Evolutionary conservation across 176 grass and related monocot genomes (phyloP).

Genomic region (Oryza punctata): DNA sequence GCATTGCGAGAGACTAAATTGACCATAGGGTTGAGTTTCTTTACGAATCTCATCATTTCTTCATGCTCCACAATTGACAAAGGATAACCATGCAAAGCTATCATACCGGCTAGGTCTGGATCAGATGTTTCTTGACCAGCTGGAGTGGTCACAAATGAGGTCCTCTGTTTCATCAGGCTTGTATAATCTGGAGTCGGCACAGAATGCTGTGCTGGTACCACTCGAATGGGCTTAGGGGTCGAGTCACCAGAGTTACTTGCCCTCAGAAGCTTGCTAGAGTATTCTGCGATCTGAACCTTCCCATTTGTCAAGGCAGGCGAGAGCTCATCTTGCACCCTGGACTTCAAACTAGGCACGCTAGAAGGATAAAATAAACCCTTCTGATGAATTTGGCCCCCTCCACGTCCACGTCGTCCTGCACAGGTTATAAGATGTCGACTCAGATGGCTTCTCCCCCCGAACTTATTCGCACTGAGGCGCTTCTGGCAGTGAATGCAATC

Average conservation of each 20-base stretch:
- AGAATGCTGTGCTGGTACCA: constrained; percentile 30
- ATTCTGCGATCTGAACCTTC: constrained; percentile 52
- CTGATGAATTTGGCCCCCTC: constrained; percentile 17
- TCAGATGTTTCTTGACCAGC: constrained; percentile 41
- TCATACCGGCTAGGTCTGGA: constrained; percentile 50
- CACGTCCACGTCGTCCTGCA: constrained; percentile 37
- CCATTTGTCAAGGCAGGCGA: constrained; percentile 57
- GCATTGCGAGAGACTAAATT: constrained; percentile 15
- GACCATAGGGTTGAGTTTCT: constrained; percentile 47
- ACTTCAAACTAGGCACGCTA: constrained; percentile 37
- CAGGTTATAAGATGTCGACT: constrained; percentile 56
- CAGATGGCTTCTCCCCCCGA: constrained; percentile 62
- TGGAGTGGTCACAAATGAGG: constrained; percentile 30
- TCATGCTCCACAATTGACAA: constrained; percentile 56
- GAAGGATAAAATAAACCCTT: constrained; percentile 21
- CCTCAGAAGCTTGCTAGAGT: constrained; percentile 38
- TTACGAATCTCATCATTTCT: constrained; percentile 58
- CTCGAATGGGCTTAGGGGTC: constrained; percentile 42
- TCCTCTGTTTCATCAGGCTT: constrained; percentile 40
- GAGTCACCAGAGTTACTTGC: constrained; percentile 36
- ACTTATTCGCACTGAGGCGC: constrained; percentile 59
- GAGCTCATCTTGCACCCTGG: constrained; percentile 46
- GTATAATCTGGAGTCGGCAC: constrained; percentile 31
- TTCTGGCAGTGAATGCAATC: constrained; percentile 56
- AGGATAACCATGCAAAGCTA: constrained; percentile 48